Percentiles rank a stretch among this genome's conserved stretches.
These are phyloP conservation scores for Backusella macrospora DNA, from an alignment of 192 early-diverging fungal genomes.

Conservation along the genomic window DNA sequence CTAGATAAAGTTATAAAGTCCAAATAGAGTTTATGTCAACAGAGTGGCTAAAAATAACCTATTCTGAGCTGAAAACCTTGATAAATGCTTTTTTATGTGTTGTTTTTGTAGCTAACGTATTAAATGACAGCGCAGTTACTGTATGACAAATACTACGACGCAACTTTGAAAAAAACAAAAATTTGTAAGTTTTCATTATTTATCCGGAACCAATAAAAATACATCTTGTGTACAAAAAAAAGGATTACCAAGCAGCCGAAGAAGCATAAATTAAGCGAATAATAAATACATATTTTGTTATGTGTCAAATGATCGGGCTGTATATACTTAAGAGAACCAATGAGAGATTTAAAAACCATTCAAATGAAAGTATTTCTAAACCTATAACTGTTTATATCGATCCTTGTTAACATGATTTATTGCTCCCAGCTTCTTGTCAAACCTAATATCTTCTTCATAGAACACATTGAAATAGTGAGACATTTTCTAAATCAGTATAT, in stretches of 20 bases:
- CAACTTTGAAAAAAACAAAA: background rate
- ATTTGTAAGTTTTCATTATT: too few relatives aligned
- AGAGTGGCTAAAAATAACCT: background rate
- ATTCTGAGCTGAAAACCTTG: background rate
- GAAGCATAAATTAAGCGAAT: background rate
- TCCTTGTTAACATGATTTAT: too few relatives aligned
- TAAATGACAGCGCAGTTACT: conserved; percentile 6
- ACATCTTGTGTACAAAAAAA: background rate
- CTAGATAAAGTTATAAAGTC: background rate
- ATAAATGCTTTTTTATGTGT: background rate
- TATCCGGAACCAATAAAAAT: background rate
- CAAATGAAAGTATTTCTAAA: background rate
- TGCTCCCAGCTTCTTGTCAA: too few relatives aligned
- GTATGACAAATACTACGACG: background rate
- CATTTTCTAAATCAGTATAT: background rate
- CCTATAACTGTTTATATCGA: too few relatives aligned
- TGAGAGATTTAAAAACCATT: background rate
- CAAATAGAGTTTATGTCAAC: background rate
- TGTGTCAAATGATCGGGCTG: background rate
- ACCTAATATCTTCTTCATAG: too few relatives aligned
- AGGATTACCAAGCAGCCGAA: background rate
- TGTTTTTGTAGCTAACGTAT: background rate
- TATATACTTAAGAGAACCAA: background rate
- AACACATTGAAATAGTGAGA: too few relatives aligned
- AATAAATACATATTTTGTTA: background rate